Conservation (phyloP, 345 rosid species). For the Conringia planisiliqua region DNA sequence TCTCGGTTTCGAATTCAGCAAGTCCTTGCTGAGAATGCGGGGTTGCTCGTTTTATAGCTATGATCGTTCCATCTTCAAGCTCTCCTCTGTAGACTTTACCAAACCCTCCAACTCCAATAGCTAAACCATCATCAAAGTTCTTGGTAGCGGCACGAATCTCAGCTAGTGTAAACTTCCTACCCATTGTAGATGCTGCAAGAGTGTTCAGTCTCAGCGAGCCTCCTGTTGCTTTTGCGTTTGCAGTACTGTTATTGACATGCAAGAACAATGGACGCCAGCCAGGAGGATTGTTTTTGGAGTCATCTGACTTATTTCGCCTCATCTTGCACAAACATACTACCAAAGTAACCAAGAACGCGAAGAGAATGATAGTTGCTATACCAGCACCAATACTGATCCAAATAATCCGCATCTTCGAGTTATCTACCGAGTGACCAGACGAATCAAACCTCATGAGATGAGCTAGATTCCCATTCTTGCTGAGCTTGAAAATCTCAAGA, state of each 20-base stretch:
- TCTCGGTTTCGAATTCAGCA: constrained; percentile 82
- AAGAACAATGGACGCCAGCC: constrained; percentile 72
- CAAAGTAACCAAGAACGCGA: constrained; percentile 29
- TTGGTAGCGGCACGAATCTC: constrained; percentile 78
- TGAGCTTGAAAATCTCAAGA: constrained; percentile 87
- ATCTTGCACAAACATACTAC: constrained; percentile 45
- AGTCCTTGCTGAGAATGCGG: constrained; percentile 94
- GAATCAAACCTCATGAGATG: constrained; percentile 42
- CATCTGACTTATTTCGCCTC: constrained; percentile 32
- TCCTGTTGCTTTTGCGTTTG: constrained; percentile 44
- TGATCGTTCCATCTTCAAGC: constrained; percentile 66
- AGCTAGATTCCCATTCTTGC: constrained; percentile 73
- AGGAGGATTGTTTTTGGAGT: constrained; percentile 41
- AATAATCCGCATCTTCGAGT: constrained; percentile 43
- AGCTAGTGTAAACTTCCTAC: constrained; percentile 60
- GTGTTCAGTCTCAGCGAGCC: constrained; percentile 40
- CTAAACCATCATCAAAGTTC: constrained; percentile 70
- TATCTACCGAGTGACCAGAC: constrained; percentile 29
- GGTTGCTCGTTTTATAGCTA: constrained; percentile 82
- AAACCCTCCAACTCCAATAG: constrained; percentile 85
- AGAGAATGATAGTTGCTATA: constrained; percentile 40
- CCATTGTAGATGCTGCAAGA: constrained; percentile 42
- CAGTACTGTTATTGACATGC: constrained; percentile 44
- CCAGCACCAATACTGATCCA: constrained; percentile 62
- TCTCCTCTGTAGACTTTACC: constrained; percentile 87